Evolutionary conservation across 2,329 filamentous ascomycete species (phyloP).

Genomic region (Gnomoniopsis smithogilvyi): DNA sequence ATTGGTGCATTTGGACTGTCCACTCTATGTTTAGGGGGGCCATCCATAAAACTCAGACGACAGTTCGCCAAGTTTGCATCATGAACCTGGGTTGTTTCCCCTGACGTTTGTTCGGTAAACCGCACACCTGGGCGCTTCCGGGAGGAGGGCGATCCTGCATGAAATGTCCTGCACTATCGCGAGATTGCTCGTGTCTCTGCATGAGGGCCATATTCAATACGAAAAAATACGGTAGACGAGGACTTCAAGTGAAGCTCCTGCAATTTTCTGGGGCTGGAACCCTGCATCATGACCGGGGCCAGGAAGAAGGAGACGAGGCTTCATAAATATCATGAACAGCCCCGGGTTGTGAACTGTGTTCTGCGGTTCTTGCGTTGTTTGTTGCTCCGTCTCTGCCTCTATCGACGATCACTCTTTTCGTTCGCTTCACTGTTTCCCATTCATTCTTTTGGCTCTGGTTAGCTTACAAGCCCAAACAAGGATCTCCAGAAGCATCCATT

Average conservation of each 20-base stretch:
- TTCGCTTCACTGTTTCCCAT: conserved; percentile 17
- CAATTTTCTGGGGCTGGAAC: conserved; percentile 10
- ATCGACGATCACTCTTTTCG: conserved; percentile 12
- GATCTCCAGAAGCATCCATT: conserved; percentile 16
- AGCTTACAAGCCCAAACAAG: conserved; percentile 13
- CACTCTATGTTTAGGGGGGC: conserved; percentile 2
- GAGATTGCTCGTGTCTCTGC: not conserved
- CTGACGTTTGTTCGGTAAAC: conserved; percentile 9
- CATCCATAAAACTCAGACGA: conserved; percentile 16
- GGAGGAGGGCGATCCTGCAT: conserved; percentile 1
- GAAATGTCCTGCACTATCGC: conserved; percentile 5
- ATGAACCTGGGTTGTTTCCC: conserved; percentile 12
- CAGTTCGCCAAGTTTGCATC: conserved; percentile 2
- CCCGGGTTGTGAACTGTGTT: no score
- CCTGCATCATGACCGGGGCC: not conserved
- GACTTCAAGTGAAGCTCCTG: conserved; percentile 15
- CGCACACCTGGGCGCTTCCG: conserved; percentile 12
- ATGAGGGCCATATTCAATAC: not conserved
- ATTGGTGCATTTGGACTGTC: conserved; percentile 15
- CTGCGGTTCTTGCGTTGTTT: not conserved
- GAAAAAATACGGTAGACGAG: not conserved
- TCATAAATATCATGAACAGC: conserved; percentile 14
- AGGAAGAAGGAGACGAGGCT: not conserved
- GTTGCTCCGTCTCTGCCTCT: conserved; percentile 8
- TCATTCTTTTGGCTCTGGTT: conserved; percentile 19